Percentiles rank a stretch among this genome's conserved stretches.
Evolutionary conservation across 768 basidiomycete genomes (phyloP).

Genomic region (Termitomyces sp.): DNA sequence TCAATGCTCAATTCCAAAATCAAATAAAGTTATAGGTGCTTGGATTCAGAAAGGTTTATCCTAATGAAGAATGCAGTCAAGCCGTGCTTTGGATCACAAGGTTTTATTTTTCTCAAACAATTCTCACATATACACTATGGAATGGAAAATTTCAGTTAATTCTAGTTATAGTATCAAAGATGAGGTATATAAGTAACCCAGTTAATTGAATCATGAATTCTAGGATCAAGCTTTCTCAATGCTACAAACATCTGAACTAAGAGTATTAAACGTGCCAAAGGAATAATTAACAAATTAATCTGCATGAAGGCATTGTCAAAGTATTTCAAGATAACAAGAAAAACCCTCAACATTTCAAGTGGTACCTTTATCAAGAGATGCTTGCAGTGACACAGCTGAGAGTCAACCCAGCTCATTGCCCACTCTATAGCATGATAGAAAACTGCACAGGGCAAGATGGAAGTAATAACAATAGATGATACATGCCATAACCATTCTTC

Average conservation of each 20-base stretch:
- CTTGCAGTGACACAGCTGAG: background rate
- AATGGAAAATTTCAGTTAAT: background rate
- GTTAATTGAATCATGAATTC: background rate
- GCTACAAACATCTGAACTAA: constrained; percentile 1
- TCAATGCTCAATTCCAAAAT: too few relatives aligned
- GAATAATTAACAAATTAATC: background rate
- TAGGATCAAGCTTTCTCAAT: background rate
- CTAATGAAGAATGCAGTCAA: too few relatives aligned
- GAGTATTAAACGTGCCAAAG: background rate
- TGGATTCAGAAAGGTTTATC: too few relatives aligned
- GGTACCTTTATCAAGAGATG: background rate
- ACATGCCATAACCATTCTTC: constrained; percentile 15
- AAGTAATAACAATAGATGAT: constrained; percentile 1
- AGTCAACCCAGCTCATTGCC: background rate
- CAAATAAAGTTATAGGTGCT: too few relatives aligned
- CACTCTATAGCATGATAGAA: background rate
- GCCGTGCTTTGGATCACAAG: too few relatives aligned
- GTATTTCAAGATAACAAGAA: background rate
- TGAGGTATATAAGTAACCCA: constrained; percentile 7
- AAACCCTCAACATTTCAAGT: background rate
- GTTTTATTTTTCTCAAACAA: too few relatives aligned
- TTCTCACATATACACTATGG: too few relatives aligned
- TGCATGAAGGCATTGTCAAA: background rate
- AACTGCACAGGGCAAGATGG: background rate
- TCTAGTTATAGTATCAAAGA: background rate